phyloP scores from a whole-genome alignment of 345 rosid genomes.

The Capsella bursapastoris region DNA sequence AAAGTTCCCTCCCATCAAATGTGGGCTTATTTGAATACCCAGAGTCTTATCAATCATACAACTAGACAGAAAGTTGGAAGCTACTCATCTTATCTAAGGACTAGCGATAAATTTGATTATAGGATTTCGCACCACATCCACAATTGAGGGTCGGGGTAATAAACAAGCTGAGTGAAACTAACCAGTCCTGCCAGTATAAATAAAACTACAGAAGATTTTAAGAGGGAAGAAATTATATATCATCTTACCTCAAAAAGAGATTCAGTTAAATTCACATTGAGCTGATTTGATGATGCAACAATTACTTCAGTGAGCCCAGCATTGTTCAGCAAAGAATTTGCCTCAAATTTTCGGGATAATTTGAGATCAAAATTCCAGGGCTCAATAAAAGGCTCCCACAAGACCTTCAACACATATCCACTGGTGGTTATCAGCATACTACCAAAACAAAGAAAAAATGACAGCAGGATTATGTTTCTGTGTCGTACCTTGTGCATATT shows the following conservation, averaged over 20 bases:
- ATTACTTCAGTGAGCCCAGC: slow-evolving; percentile 61
- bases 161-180: slow-evolving; percentile 17
- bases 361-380: slow-evolving; percentile 79
- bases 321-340: slow-evolving; percentile 57
- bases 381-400: slow-evolving; percentile 93
- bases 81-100: neutral
- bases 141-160: slow-evolving; percentile 7
- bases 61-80: slow-evolving; percentile 12
- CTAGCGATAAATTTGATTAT: neutral
- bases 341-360: slow-evolving; percentile 55
- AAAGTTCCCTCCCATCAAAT: neutral
- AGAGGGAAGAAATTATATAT: slow-evolving; percentile 7
- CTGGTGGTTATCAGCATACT: slow-evolving; percentile 29
- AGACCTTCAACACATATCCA: slow-evolving; percentile 55
- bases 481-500: slow-evolving; percentile 79
- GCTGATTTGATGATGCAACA: slow-evolving; percentile 66
- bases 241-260: slow-evolving; percentile 76
- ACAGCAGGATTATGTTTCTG: slow-evolving; percentile 12
- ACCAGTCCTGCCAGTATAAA: slow-evolving; percentile 8
- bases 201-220: neutral
- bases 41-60: slow-evolving; percentile 20
- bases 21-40: slow-evolving; percentile 15
- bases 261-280: slow-evolving; percentile 80
- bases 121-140: slow-evolving; percentile 8
- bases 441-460: slow-evolving; percentile 25